phyloP scores from a whole-genome alignment of 441 rosid genomes.

The Mallotus japonicus region DNA sequence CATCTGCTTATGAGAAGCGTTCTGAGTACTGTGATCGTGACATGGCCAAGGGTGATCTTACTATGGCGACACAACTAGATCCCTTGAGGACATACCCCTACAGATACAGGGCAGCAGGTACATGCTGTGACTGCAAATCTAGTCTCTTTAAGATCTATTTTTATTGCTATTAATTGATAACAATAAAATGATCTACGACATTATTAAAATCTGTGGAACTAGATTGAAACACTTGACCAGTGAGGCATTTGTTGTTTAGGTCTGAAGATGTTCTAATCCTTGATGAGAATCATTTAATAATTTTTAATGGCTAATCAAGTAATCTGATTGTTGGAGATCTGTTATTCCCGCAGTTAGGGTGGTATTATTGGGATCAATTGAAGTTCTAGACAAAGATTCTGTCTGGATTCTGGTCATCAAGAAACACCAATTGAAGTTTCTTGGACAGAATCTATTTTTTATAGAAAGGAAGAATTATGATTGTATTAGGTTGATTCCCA shows the following conservation, averaged over 20 bases:
- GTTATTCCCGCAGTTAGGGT: background rate
- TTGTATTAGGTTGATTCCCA: background rate
- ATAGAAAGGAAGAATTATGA: background rate
- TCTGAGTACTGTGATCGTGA: slow-evolving; percentile 95
- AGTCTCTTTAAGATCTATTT: background rate
- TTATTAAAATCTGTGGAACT: background rate
- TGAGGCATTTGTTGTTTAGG: slow-evolving; percentile 5
- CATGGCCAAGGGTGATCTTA: slow-evolving; percentile 89
- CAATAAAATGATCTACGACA: background rate
- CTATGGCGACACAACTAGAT: slow-evolving; percentile 77
- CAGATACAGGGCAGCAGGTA: slow-evolving; percentile 98
- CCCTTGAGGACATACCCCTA: slow-evolving; percentile 94
- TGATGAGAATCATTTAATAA: background rate
- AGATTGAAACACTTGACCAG: background rate
- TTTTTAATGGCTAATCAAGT: background rate
- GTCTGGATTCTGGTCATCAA: slow-evolving; percentile 8
- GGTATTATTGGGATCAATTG: slow-evolving; percentile 2
- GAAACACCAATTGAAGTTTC: background rate
- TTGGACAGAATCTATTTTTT: background rate
- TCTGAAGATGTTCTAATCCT: background rate
- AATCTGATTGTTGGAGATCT: background rate
- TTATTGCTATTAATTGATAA: background rate
- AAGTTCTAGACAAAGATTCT: background rate
- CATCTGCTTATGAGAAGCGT: slow-evolving; percentile 93
- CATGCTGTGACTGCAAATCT: background rate